Conservation (phyloP, 805 yeast genomes). For the Sungouiella blattae region DNA sequence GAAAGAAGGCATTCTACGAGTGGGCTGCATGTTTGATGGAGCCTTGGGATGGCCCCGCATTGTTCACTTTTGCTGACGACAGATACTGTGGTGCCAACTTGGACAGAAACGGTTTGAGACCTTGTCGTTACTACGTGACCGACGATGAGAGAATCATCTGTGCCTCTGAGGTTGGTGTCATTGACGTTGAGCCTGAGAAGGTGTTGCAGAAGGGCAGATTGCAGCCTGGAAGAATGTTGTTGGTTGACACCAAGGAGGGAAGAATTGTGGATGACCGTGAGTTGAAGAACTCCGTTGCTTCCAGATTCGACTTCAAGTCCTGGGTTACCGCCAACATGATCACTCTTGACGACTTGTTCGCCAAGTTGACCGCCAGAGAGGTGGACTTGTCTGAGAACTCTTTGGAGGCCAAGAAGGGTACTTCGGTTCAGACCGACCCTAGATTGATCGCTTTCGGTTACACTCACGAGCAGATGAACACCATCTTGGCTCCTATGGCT, state of each 20-base stretch:
- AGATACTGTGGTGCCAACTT: conserved; percentile 97
- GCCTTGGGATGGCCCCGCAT: conserved; percentile 99
- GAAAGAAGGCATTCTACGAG: conserved; percentile 91
- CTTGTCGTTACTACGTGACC: conserved; percentile 95
- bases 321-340: conserved; percentile 89
- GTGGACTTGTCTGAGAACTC: conserved; percentile 16
- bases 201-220: conserved; percentile 89
- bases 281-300: conserved; percentile 74
- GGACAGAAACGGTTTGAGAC: conserved; percentile 96
- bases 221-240: conserved; percentile 93
- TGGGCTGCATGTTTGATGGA: conserved; percentile 99
- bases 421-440: conserved; percentile 69
- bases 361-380: conserved; percentile 48
- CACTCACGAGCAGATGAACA: conserved; percentile 86
- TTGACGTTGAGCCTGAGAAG: conserved; percentile 78
- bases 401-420: background rate
- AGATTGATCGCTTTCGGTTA: conserved; percentile 84
- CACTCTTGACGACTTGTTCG: conserved; percentile 70
- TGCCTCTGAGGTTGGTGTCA: conserved; percentile 98
- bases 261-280: conserved; percentile 90
- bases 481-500: conserved; percentile 92
- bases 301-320: conserved; percentile 85
- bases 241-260: conserved; percentile 92
- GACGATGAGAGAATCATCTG: conserved; percentile 94
- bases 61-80: conserved; percentile 95